Evolutionary conservation across 140 eudicot genomes (phyloP).

Genomic region (Anethum foeniculum): DNA sequence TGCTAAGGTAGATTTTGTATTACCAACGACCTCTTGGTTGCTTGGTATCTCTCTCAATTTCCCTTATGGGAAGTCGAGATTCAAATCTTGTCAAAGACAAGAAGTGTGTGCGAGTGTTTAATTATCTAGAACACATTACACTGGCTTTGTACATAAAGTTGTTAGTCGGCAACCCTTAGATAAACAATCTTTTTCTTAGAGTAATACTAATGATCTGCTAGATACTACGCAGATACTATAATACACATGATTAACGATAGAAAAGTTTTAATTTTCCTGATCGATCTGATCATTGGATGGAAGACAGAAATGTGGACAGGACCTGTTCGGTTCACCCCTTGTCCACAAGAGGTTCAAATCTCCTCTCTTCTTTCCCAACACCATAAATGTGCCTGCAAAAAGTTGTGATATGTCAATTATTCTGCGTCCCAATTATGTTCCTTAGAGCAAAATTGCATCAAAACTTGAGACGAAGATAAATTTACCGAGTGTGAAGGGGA

Average conservation of each 20-base stretch:
- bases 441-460: background rate
- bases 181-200: background rate
- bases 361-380: slow-evolving; percentile 65
- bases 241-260: background rate
- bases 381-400: slow-evolving; percentile 53
- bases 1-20: background rate
- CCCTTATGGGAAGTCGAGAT: no score
- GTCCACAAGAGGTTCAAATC: slow-evolving; percentile 64
- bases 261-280: slow-evolving; percentile 12
- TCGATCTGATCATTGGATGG: slow-evolving; percentile 26
- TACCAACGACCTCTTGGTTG: background rate
- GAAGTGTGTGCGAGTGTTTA: no score
- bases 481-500: slow-evolving; percentile 75
- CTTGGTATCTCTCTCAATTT: no score
- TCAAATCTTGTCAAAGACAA: no score
- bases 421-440: background rate
- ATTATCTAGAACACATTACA: background rate
- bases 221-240: background rate
- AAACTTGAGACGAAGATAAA: background rate
- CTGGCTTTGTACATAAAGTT: background rate
- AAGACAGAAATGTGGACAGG: slow-evolving; percentile 57
- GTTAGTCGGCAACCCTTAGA: background rate
- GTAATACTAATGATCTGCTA: background rate
- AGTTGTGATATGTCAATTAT: background rate
- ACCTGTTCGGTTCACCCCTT: slow-evolving; percentile 71